These are phyloP conservation scores for Parathielavia hyrcaniae DNA, from an alignment of 495 filamentous ascomycete genomes.

Conservation along the genomic window DNA sequence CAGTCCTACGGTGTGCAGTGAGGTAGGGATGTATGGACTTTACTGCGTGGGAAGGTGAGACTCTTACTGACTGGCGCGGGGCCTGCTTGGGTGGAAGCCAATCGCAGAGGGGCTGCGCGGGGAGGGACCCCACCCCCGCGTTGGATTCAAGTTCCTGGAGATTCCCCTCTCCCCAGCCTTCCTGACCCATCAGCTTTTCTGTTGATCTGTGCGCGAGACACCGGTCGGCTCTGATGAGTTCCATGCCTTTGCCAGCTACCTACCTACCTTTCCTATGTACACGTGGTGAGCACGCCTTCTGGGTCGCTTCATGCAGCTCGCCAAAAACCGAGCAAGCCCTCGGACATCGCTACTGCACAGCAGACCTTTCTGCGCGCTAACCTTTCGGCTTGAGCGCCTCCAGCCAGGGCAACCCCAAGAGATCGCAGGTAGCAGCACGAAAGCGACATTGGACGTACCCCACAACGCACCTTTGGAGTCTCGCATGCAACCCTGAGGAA, in stretches of 20 bases:
- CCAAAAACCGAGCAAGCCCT: neutral
- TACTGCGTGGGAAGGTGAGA: too few species aligned
- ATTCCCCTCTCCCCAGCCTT: constrained; percentile 7
- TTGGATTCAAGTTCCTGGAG: constrained; percentile 12
- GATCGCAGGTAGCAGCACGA: constrained; percentile 1
- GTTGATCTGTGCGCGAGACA: constrained; percentile 1
- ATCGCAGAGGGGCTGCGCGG: neutral
- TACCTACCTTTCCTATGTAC: too few species aligned
- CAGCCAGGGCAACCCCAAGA: constrained; percentile 9
- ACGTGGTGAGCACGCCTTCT: neutral
- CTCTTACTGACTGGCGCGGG: too few species aligned
- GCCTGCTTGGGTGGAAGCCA: too few species aligned
- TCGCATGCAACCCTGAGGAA: constrained; percentile 20
- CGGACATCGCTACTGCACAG: neutral
- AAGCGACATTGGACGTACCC: constrained; percentile 22
- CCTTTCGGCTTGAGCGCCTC: neutral
- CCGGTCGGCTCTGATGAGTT: too few species aligned
- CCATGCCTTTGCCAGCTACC: neutral
- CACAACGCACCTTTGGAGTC: constrained; percentile 17
- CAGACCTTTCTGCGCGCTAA: constrained; percentile 9
- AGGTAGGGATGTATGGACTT: too few species aligned
- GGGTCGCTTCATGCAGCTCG: constrained; percentile 8
- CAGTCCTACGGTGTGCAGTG: too few species aligned
- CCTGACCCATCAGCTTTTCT: constrained; percentile 11
- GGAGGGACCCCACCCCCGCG: constrained; percentile 22